A percentile compares a stretch with the other conserved stretches of the same genome.
Evolutionary conservation across 2,329 filamentous ascomycete genomes (phyloP).

Genomic region (Penicillium sp.): DNA sequence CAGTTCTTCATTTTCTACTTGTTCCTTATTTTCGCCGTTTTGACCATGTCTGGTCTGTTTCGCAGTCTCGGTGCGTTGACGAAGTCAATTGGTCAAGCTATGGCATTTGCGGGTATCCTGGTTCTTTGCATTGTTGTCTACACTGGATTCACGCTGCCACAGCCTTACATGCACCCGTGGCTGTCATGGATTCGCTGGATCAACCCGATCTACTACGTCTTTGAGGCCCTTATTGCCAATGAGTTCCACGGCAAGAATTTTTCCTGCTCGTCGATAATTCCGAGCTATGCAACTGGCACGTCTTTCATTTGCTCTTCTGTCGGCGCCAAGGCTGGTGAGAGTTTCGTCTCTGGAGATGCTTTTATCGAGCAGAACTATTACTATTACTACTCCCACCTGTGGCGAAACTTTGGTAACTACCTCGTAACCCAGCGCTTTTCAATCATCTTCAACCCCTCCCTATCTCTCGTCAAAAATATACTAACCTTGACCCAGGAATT

Average conservation of each 20-base stretch:
- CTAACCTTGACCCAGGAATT: slow-evolving; percentile 46
- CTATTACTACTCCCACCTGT: slow-evolving; percentile 63
- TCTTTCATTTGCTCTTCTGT: slow-evolving; percentile 26
- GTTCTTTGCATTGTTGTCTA: slow-evolving; percentile 39
- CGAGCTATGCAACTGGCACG: slow-evolving; percentile 22
- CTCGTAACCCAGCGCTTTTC: no score
- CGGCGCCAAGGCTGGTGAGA: slow-evolving; percentile 58
- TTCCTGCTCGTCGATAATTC: slow-evolving; percentile 26
- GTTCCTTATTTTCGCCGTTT: slow-evolving; percentile 30
- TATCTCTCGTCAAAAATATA: neutral
- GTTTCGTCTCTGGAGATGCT: slow-evolving; percentile 60
- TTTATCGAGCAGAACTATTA: slow-evolving; percentile 59
- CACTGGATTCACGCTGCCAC: slow-evolving; percentile 45
- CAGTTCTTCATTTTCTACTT: slow-evolving; percentile 82
- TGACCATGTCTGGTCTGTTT: slow-evolving; percentile 59
- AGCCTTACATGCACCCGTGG: slow-evolving; percentile 54
- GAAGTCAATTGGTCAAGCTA: slow-evolving; percentile 51
- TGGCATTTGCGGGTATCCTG: slow-evolving; percentile 50
- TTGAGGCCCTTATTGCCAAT: slow-evolving; percentile 37
- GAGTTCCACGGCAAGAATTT: slow-evolving; percentile 37
- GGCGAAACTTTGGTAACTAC: slow-evolving; percentile 64
- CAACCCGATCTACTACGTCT: slow-evolving; percentile 39
- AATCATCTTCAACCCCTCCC: neutral
- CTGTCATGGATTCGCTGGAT: slow-evolving; percentile 48
- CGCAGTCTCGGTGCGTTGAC: slow-evolving; percentile 54